Base-by-base conservation (phyloP, 2,329 filamentous ascomycete species). In the Phaeosphaeriaceae sp. region DNA sequence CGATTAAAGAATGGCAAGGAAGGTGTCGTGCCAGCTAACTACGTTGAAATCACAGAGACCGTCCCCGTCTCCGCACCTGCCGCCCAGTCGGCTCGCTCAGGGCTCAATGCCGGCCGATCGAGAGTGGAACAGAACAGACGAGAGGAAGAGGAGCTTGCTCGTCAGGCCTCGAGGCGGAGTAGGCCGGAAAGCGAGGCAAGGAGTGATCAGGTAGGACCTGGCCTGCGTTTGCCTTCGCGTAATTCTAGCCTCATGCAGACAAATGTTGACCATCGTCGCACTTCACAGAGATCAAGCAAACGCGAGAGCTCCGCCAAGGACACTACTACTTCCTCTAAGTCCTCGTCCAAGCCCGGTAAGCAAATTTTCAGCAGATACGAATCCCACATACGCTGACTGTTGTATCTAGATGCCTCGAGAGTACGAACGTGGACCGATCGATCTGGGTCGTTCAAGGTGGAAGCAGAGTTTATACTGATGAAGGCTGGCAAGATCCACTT, bases 401-500 rank as follows among this genome's bases (percentile, higher is more conserved):
- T 22, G 27, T 27, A n/a, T 42, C 7, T 36, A 77, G 93, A 99
- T 77, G 77, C 88, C 15, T 82, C 86, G 52, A 96, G 95, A 80
- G 87, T 96, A 31, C 89, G 95, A 63, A 93, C 89, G 2, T 99
- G 95, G 95, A 97, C 93, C 31, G 95, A 99, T 78, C 88, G 95
- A 67, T 92, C 92, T 36, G 95, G 94, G 70, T 94, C 93, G 1
- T 99, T 99, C 80, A 98, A 92, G 68, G 95, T 99, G 54, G 95
- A 98, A 66, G 95, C 95, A 17, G 92, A 99, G 75, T 99, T 98
- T 73, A 87, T 99, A 51, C 94, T 93, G 25, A 85, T 98, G 52
- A 92, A 92, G 76, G 95, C 98, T 74, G 92, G 93, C 63, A 98
- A 98, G 79, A 96, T 99, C 65, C 96, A 99, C 78, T 83, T 99